Percentiles rank a stretch among this genome's conserved stretches.
phyloP scores from a whole-genome alignment of 805 yeast species.

The Kodamaea lidongshanica region DNA sequence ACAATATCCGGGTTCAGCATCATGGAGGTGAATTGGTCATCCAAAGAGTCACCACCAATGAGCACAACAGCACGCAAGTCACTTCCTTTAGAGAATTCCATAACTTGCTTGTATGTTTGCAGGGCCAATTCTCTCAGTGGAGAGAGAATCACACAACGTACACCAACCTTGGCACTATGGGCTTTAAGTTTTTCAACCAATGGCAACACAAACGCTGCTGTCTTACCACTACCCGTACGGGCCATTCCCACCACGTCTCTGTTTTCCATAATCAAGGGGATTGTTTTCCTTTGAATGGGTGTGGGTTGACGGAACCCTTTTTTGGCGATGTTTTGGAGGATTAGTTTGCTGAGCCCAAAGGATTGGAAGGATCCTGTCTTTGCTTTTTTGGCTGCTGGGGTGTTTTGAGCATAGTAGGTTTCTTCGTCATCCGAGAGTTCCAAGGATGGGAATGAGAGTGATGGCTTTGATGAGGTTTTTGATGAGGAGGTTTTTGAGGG shows the following conservation, averaged over 20 bases:
- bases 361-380: conserved; percentile 83
- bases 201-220: conserved; percentile 94
- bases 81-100: conserved; percentile 80
- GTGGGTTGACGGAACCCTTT: conserved; percentile 95
- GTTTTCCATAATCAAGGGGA: conserved; percentile 79
- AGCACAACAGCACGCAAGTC: conserved; percentile 74
- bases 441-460: conserved; percentile 40
- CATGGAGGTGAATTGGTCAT: conserved; percentile 91
- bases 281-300: conserved; percentile 94
- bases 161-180: conserved; percentile 84
- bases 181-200: conserved; percentile 76
- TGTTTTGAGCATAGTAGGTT: conserved; percentile 34
- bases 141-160: conserved; percentile 79
- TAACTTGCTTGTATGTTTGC: conserved; percentile 84
- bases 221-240: conserved; percentile 97
- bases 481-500: conserved; percentile 1
- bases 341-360: conserved; percentile 74
- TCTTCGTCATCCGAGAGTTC: conserved; percentile 42
- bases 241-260: conserved; percentile 99
- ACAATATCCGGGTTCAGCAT: conserved; percentile 91
- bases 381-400: conserved; percentile 48
- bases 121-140: conserved; percentile 96
- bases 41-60: conserved; percentile 98
- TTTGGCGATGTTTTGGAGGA: conserved; percentile 62
- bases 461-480: conserved; percentile 16